Percentiles rank a stretch among this genome's conserved stretches.
Conservation (phyloP, 2,329 filamentous ascomycete species). For the Penicillium decumbens region DNA sequence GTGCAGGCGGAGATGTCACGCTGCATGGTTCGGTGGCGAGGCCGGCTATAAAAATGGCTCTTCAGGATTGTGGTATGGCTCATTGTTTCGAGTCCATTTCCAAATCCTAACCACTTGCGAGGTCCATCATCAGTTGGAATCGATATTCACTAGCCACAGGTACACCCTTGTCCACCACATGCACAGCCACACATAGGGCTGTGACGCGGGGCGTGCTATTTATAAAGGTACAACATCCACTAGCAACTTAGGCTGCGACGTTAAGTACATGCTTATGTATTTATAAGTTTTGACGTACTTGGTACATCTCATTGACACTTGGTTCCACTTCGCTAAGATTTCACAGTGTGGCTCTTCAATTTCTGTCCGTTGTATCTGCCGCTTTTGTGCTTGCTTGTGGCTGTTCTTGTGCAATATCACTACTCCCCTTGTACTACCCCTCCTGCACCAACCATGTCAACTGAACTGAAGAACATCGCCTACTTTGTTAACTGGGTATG, state of each 20-base stretch:
- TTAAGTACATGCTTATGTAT: constrained; percentile 18
- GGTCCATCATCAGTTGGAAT: neutral
- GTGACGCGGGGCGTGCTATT: constrained; percentile 19
- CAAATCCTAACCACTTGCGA: neutral
- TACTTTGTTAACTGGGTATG: constrained; percentile 47
- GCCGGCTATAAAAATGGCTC: constrained; percentile 5
- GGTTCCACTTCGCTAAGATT: neutral
- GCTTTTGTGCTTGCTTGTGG: constrained; percentile 15
- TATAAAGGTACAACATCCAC: constrained; percentile 22
- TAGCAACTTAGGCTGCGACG: constrained; percentile 27
- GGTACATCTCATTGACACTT: neutral
- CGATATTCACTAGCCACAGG: constrained; percentile 4
- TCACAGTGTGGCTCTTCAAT: constrained; percentile 14
- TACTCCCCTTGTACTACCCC: constrained; percentile 8
- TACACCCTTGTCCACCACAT: constrained; percentile 8
- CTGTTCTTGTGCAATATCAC: constrained; percentile 15
- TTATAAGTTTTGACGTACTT: neutral
- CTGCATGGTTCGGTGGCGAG: constrained; percentile 2
- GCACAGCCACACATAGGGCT: constrained; percentile 18
- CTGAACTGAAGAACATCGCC: constrained; percentile 35
- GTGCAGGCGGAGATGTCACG: constrained; percentile 20
- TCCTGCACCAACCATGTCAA: constrained; percentile 20
- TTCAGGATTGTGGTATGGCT: neutral
- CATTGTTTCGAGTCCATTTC: neutral
- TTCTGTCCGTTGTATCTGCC: constrained; percentile 5